A percentile compares a stretch with the other conserved stretches of the same genome.
Conservation (phyloP, 106 monocot genomes). For the Dendrobium nobile region DNA sequence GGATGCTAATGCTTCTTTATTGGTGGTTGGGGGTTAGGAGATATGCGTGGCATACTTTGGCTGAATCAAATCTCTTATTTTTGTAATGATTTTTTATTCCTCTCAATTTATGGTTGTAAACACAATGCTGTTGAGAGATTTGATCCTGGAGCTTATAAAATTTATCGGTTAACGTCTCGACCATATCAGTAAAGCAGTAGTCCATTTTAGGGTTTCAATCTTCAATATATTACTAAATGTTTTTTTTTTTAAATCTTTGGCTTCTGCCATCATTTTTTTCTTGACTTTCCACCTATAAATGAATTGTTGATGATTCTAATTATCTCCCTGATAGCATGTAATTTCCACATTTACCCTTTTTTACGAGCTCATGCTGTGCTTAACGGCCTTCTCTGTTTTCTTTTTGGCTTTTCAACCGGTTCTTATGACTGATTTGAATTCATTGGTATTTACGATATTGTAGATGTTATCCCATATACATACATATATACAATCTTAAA, state of each 20-base stretch:
- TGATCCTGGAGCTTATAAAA: background rate
- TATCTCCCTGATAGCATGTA: background rate
- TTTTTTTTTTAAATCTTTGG: background rate
- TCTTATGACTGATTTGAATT: background rate
- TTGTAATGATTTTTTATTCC: background rate
- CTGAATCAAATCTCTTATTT: background rate
- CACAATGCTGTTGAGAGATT: background rate
- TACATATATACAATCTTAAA: background rate
- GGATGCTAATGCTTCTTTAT: background rate
- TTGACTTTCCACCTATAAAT: background rate
- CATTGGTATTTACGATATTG: background rate
- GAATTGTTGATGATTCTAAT: background rate
- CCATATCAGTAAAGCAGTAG: background rate
- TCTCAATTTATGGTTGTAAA: background rate
- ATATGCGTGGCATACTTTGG: background rate
- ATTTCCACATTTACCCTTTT: conserved; percentile 7
- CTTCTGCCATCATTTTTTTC: background rate
- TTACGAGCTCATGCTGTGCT: background rate
- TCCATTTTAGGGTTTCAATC: background rate
- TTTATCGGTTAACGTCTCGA: background rate
- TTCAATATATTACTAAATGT: background rate
- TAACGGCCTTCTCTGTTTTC: background rate
- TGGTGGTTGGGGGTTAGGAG: background rate
- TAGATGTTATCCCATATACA: background rate
- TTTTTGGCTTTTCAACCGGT: background rate